phyloP scores from a whole-genome alignment of 345 rosid genomes.

The Mallotus nudiflorus region DNA sequence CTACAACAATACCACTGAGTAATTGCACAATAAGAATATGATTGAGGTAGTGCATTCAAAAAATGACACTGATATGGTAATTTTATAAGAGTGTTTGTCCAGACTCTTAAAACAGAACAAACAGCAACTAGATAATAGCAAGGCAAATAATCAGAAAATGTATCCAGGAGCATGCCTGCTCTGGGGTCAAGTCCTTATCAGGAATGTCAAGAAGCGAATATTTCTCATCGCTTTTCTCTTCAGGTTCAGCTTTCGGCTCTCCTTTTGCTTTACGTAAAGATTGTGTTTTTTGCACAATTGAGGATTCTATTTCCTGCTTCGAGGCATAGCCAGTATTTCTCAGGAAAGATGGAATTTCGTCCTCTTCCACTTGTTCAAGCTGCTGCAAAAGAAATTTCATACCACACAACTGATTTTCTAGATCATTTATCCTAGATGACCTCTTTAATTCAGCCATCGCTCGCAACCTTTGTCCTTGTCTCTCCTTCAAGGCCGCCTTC shows the following conservation, averaged over 20 bases:
- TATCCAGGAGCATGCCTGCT: constrained; percentile 55
- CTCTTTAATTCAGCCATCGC: constrained; percentile 99
- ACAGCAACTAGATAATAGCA: neutral
- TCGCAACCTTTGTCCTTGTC: constrained; percentile 90
- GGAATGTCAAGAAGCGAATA: constrained; percentile 75
- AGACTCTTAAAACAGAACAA: neutral
- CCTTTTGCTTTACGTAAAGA: constrained; percentile 84
- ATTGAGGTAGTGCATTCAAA: neutral
- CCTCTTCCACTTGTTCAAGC: constrained; percentile 68
- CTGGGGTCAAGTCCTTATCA: constrained; percentile 72
- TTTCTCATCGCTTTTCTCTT: constrained; percentile 74
- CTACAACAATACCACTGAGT: neutral
- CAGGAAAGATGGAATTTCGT: constrained; percentile 66
- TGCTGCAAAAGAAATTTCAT: constrained; percentile 83
- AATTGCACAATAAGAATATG: neutral
- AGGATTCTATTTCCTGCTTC: constrained; percentile 79
- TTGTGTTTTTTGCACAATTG: constrained; percentile 55
- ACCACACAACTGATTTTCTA: constrained; percentile 76
- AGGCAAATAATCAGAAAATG: neutral
- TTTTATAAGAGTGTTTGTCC: neutral
- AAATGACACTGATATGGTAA: neutral
- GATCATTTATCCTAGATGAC: constrained; percentile 75
- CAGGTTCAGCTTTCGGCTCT: constrained; percentile 74
- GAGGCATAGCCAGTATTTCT: constrained; percentile 75
- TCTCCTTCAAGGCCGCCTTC: constrained; percentile 90